Percentiles rank a stretch among this genome's conserved stretches.
phyloP scores from a whole-genome alignment of 129 eudicot genomes.

The Arctium minus region DNA sequence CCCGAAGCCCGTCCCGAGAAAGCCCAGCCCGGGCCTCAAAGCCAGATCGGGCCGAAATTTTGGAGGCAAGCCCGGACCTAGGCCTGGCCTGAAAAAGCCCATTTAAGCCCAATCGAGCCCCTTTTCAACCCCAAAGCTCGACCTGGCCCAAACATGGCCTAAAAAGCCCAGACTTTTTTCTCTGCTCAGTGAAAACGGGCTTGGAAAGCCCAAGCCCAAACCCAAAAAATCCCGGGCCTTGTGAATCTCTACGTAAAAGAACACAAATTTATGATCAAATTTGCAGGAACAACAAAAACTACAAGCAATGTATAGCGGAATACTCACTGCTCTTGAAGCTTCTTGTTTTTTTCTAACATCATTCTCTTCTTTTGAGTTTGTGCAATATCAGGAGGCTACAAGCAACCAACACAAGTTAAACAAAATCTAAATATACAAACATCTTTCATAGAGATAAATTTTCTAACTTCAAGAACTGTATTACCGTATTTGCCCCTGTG shows the following conservation, averaged over 20 bases:
- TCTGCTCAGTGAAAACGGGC: background rate
- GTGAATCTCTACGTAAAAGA: background rate
- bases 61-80: background rate
- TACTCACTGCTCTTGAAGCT: constrained; percentile 55
- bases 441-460: background rate
- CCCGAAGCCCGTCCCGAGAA: background rate
- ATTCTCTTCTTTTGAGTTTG: constrained; percentile 34
- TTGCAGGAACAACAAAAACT: background rate
- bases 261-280: background rate
- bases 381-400: constrained; percentile 40
- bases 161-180: background rate
- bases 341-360: constrained; percentile 51
- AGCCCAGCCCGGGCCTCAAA: background rate
- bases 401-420: constrained; percentile 10
- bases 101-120: background rate
- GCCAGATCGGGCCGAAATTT: background rate
- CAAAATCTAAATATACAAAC: background rate
- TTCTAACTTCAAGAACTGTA: constrained; percentile 23
- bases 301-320: background rate
- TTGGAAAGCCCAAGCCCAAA: background rate
- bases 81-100: background rate
- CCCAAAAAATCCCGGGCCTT: background rate
- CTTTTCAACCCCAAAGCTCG: background rate
- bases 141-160: background rate
- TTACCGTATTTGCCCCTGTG: constrained; percentile 20